Evolutionary conservation across 176 grass and related monocot genomes (phyloP).

Genomic region (Leersia perrieri): DNA sequence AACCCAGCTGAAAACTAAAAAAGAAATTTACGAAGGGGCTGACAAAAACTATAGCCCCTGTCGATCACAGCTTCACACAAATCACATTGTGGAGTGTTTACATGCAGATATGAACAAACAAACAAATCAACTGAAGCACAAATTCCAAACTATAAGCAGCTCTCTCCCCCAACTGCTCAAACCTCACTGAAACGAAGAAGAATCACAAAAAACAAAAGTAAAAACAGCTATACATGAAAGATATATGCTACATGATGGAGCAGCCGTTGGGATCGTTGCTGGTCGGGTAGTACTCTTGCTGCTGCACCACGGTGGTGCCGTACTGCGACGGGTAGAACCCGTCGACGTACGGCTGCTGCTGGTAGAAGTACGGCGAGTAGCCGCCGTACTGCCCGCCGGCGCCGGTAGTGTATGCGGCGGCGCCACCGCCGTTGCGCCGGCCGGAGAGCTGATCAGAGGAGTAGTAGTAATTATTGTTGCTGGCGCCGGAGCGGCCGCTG

Average conservation of each 20-base stretch:
- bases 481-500: background rate
- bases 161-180: background rate
- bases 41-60: background rate
- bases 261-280: slow-evolving; percentile 6
- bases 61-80: background rate
- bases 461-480: background rate
- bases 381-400: background rate
- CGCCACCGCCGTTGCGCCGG: too few species aligned
- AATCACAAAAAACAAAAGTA: background rate
- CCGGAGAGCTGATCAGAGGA: background rate
- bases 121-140: background rate
- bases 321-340: background rate
- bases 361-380: background rate
- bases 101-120: background rate
- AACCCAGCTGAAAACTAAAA: background rate
- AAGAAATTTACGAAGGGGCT: background rate
- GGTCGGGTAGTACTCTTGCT: slow-evolving; percentile 31
- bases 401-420: background rate
- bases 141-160: background rate
- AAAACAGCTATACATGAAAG: too few species aligned
- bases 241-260: slow-evolving; percentile 31
- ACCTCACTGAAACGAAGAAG: background rate
- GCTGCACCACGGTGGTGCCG: background rate
- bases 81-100: background rate
- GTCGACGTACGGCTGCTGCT: background rate